phyloP scores from a whole-genome alignment of 2,329 filamentous ascomycete genomes.

The Grosmannia penicillata region DNA sequence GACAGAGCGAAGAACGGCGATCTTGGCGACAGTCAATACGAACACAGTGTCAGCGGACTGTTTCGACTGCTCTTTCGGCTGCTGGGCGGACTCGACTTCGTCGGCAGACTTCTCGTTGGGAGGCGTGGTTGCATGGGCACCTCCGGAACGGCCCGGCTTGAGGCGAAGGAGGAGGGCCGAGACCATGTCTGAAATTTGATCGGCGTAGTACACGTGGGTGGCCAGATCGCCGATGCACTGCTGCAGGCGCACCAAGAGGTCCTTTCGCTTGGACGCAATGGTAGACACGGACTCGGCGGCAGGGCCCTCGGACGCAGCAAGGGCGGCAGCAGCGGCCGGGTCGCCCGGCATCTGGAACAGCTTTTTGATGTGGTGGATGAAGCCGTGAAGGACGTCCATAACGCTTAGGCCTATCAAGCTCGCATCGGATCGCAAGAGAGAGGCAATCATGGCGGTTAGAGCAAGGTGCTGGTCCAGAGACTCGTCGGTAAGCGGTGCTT shows the following conservation, averaged over 20 bases:
- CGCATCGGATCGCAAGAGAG: constrained; percentile 70
- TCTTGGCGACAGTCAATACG: constrained; percentile 37
- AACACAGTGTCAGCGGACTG: constrained; percentile 36
- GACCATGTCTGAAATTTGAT: constrained; percentile 93
- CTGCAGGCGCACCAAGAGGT: constrained; percentile 58
- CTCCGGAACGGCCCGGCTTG: constrained; percentile 43
- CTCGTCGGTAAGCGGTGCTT: constrained; percentile 53
- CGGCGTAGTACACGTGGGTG: constrained; percentile 91
- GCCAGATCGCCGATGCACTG: constrained; percentile 80
- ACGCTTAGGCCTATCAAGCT: constrained; percentile 93
- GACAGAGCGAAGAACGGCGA: constrained; percentile 60
- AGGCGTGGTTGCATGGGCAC: constrained; percentile 24
- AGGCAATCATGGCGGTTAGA: constrained; percentile 64
- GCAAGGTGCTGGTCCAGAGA: constrained; percentile 60
- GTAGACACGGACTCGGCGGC: constrained; percentile 20
- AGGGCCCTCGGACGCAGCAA: constrained; percentile 2
- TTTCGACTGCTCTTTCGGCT: constrained; percentile 11
- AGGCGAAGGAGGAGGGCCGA: constrained; percentile 63
- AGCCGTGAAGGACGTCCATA: constrained; percentile 79
- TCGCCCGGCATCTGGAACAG: constrained; percentile 50
- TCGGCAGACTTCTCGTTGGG: constrained; percentile 34
- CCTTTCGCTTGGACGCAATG: constrained; percentile 34
- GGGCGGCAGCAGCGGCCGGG: constrained; percentile 12
- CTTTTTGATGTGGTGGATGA: constrained; percentile 71
- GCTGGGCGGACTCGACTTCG: constrained; percentile 24